Evolutionary conservation across 192 early-diverging fungal genomes (phyloP), one percentile per base, ranked within the genome.

Genomic region (Coemansia sp.): DNA sequence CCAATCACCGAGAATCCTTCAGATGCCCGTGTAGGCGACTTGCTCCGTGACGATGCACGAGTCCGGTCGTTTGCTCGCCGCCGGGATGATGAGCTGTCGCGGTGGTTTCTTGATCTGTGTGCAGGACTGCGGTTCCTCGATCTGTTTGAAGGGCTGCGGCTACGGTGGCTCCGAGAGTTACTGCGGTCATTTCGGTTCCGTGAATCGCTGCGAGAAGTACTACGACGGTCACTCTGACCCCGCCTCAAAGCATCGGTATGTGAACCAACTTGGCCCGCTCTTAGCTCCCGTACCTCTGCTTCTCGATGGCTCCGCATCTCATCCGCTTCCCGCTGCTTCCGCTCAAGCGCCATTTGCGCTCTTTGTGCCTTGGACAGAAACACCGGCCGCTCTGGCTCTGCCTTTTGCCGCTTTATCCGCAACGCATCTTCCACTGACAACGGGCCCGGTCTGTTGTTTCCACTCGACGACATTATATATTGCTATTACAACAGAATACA

Each of bases 281-380:
- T 39, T 8, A 61, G 63, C 21, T 49, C 43, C 72, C 86, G 75
- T 15, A 89, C 79, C 41, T 92, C 88, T n/a, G 73, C 83, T 5
- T 87, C 88, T 39, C 93, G 86, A 9, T 64, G 65, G 9, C 77
- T 66, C 14, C 90, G 83, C 65, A 83, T 65, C 32, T 87, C 85
- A 50, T 93, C 91, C 0, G 96, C 94, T 64, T 96, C 91, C 52
- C 85, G 84, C 74, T 91, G 87, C 39, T 90, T 76, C 48, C 85
- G 82, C 62, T 96, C 92, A 21, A 98, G 75, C 5, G 97, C 97
- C 38, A 91, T 61, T 61, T 92, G 84, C 23, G 90, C 90, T 14
- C 97, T 85, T 72, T 98, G 89, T 72, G 91, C 92, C 72, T 98
- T 98, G 14, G 91, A 91, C 63, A 98, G 57, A 60, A 97, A 98